Percentiles rank a stretch among this genome's conserved stretches.
Conservation (phyloP, 169 alveolate species). For the Plasmodium gonderi region DNA sequence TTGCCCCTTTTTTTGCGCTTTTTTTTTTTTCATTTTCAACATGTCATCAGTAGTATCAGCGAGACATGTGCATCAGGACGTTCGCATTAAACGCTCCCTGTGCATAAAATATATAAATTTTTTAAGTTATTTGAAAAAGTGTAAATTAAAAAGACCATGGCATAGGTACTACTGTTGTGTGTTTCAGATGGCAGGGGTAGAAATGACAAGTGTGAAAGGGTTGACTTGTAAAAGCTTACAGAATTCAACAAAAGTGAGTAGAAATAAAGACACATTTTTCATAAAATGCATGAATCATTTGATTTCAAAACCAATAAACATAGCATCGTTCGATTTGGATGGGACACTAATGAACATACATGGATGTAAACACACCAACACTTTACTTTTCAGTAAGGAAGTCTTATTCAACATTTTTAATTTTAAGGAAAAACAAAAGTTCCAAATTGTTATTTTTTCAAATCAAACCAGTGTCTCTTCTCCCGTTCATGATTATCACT, state of each 20-base stretch:
- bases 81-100: neutral
- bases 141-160: conserved; percentile 12
- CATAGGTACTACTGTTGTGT: conserved; percentile 36
- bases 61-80: neutral
- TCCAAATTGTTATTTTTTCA: conserved; percentile 22
- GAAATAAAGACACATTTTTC: neutral
- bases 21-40: neutral
- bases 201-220: neutral
- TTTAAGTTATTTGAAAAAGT: conserved; percentile 17
- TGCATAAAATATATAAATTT: conserved; percentile 41
- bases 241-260: neutral
- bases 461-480: conserved; percentile 55
- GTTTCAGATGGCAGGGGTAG: neutral
- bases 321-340: conserved; percentile 53
- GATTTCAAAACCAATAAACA: conserved; percentile 22
- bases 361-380: conserved; percentile 12
- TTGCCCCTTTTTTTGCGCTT: neutral
- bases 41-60: neutral
- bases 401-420: neutral
- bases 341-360: conserved; percentile 21
- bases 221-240: neutral
- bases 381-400: neutral
- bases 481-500: neutral
- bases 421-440: neutral
- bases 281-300: neutral